Evolutionary conservation across 257 asterid species (phyloP).

Genomic region (Marsdenia floribunda): DNA sequence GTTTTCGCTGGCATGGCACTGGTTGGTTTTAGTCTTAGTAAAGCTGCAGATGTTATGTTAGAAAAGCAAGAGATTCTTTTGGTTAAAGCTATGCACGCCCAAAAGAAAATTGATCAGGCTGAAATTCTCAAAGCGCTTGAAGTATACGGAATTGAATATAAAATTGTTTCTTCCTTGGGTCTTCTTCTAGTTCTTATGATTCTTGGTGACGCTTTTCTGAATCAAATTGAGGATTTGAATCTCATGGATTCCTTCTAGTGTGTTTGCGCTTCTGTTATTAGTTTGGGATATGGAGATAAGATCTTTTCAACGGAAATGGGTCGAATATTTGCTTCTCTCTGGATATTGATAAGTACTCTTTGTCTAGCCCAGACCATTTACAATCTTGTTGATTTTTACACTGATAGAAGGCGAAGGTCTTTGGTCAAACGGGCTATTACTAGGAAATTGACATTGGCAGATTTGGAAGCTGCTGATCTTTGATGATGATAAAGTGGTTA

Average conservation of each 20-base stretch:
- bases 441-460: constrained; percentile 53
- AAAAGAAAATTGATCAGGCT: constrained; percentile 25
- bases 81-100: constrained; percentile 51
- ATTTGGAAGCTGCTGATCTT: constrained; percentile 87
- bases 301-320: constrained; percentile 68
- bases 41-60: constrained; percentile 64
- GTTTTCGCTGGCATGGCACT: constrained; percentile 74
- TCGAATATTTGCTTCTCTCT: constrained; percentile 63
- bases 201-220: constrained; percentile 44
- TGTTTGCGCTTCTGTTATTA: constrained; percentile 68
- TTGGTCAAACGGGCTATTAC: constrained; percentile 53
- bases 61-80: constrained; percentile 65
- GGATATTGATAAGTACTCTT: constrained; percentile 71
- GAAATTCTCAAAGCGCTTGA: constrained; percentile 58
- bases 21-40: constrained; percentile 67
- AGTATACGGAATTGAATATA: constrained; percentile 44
- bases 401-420: constrained; percentile 54
- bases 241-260: constrained; percentile 70
- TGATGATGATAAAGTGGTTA: constrained; percentile 60
- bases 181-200: constrained; percentile 36
- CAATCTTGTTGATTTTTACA: constrained; percentile 53
- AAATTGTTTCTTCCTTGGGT: constrained; percentile 29
- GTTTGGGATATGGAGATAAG: constrained; percentile 87
- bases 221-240: constrained; percentile 42
- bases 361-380: constrained; percentile 72